These are phyloP conservation scores for Aspergillus nidulans DNA, from an alignment of 495 filamentous ascomycete species.

Conservation along the genomic window DNA sequence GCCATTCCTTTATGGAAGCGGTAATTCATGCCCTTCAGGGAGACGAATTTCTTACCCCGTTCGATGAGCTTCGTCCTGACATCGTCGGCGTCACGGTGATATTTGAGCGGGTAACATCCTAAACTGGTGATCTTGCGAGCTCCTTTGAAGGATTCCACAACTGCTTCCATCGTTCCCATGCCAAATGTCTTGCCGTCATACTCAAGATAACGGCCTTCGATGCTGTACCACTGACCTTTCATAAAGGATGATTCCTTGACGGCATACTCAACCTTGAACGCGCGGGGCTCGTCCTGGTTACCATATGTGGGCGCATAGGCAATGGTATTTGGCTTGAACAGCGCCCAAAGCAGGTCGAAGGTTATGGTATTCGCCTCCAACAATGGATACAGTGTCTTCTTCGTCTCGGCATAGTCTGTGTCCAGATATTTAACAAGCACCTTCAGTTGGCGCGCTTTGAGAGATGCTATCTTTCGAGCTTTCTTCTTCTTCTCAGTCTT, in stretches of 20 bases:
- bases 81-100: constrained; percentile 69
- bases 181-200: constrained; percentile 77
- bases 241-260: constrained; percentile 67
- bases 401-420: constrained; percentile 71
- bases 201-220: constrained; percentile 82
- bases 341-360: constrained; percentile 84
- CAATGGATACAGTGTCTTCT: constrained; percentile 79
- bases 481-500: constrained; percentile 66
- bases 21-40: constrained; percentile 78
- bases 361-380: constrained; percentile 82
- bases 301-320: constrained; percentile 80
- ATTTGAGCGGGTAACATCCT: constrained; percentile 73
- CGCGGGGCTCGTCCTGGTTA: constrained; percentile 72
- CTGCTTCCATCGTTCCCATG: constrained; percentile 63
- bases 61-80: constrained; percentile 67
- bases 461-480: constrained; percentile 50
- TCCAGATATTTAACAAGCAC: constrained; percentile 78
- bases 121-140: constrained; percentile 78
- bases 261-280: constrained; percentile 85
- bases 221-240: constrained; percentile 72
- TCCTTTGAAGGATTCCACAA: constrained; percentile 77
- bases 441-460: constrained; percentile 62
- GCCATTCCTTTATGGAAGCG: constrained; percentile 76
- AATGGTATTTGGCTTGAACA: constrained; percentile 88
- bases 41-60: constrained; percentile 81